Percentiles rank a stretch among this genome's conserved stretches.
Conservation (phyloP, 768 basidiomycete genomes). For the Coprinopsis strossmayeri region DNA sequence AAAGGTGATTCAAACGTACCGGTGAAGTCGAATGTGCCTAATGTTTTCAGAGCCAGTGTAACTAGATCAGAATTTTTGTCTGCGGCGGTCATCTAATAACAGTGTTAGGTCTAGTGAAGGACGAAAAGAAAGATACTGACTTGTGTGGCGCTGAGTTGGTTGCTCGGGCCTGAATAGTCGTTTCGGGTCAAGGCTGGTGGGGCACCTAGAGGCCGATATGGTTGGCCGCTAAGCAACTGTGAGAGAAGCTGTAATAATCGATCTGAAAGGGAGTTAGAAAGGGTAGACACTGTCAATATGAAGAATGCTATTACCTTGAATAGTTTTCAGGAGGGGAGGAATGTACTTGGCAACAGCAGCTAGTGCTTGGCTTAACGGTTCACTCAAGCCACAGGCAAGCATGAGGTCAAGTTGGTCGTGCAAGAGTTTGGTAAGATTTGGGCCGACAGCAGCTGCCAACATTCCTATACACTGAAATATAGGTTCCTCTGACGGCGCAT, state of each 20-base stretch:
- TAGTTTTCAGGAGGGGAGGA: conserved; percentile 82
- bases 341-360: conserved; percentile 82
- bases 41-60: conserved; percentile 77
- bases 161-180: conserved; percentile 40
- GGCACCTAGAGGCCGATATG: conserved; percentile 85
- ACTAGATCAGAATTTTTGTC: conserved; percentile 64
- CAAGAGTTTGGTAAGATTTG: conserved; percentile 89
- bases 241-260: conserved; percentile 86
- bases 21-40: conserved; percentile 92
- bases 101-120: conserved; percentile 5
- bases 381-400: conserved; percentile 90
- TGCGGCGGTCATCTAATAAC: conserved; percentile 31
- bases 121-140: conserved; percentile 20
- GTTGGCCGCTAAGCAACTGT: conserved; percentile 70
- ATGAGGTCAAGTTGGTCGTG: conserved; percentile 97
- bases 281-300: background rate
- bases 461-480: conserved; percentile 98
- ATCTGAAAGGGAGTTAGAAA: conserved; percentile 39
- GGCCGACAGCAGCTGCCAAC: conserved; percentile 92
- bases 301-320: conserved; percentile 73
- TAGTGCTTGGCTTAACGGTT: conserved; percentile 79
- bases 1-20: conserved; percentile 47
- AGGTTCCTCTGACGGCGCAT: conserved; percentile 87
- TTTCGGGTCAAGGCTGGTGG: conserved; percentile 55
- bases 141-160: conserved; percentile 48